Base-by-base conservation (phyloP, 1,284 basidiomycete genomes). In the Fomitopsis pinicola region DNA sequence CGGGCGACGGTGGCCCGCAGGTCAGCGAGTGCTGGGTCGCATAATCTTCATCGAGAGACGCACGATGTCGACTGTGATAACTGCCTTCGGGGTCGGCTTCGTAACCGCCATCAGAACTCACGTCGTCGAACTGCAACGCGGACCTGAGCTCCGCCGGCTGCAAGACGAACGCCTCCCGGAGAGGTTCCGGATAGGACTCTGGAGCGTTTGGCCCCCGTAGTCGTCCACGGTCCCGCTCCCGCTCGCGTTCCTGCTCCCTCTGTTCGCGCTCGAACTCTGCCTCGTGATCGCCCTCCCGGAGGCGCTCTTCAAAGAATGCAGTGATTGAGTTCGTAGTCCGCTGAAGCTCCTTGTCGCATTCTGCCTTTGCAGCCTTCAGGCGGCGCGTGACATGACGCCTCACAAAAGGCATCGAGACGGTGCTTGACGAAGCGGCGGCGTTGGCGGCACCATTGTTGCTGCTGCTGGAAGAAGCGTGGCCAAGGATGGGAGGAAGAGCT, bases 271-370 rank as follows among this genome's bases (percentile, higher is more conserved):
- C 87, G 35, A 77, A 73, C 71, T 89, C 76, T 63, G 75, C 75
- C 68, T 81, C 89, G 67, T 85, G 82, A 72, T 92, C 89, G 62
- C 79, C 82, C 64, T 91, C 88, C 57, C 89, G 81, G 55, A 97
- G 82, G 66, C 89, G 85, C 70, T 94, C 89, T 76, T 99, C 97
- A 67, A 98, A 97, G 77, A 94, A 98, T 35, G 86, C 77, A 63
- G 96, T 97, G 79, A 99, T 95, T 62, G 89, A 92, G 72, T 92
- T 89, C 59, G 97, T 92, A 69, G 98, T 92, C 68, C 93, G 89
- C 71, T 90, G 88, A 12, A 99, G 84, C 71, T 97, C 95, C 77
- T 92, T 92, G 83, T 99, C 95, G 79, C 97, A 99, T 67, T 93
- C 91, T 59, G 91, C 88, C 80, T 99, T 99, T 62, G 97, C 95